Evolutionary conservation across 257 asterid genomes (phyloP).

Genomic region (Lithospermum erythrorhizon): DNA sequence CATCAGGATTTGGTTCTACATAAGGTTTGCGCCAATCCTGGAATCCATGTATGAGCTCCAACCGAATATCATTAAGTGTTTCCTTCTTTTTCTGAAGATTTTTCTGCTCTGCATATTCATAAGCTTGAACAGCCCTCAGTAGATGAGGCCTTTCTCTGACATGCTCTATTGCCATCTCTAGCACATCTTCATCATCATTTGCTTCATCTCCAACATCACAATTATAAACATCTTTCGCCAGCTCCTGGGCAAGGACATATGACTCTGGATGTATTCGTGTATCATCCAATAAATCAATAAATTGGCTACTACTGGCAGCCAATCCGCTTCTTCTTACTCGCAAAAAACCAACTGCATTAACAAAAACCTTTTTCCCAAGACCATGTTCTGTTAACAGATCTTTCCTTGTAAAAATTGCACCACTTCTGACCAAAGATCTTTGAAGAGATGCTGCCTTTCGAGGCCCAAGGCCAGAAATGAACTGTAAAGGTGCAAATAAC

Average conservation of each 20-base stretch:
- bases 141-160: conserved; percentile 8
- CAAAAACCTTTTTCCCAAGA: conserved; percentile 9
- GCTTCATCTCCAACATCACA: neutral
- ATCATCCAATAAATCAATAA: conserved; percentile 9
- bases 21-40: conserved; percentile 2
- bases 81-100: conserved; percentile 3
- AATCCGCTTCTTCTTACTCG: conserved; percentile 10
- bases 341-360: conserved; percentile 10
- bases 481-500: conserved; percentile 57
- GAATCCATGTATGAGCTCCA: conserved; percentile 6
- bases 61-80: conserved; percentile 2
- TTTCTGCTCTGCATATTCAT: conserved; percentile 5
- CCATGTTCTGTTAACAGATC: conserved; percentile 9
- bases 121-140: conserved; percentile 1
- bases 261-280: conserved; percentile 12
- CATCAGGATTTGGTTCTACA: neutral
- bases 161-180: conserved; percentile 9
- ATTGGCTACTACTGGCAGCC: conserved; percentile 10
- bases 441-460: conserved; percentile 9
- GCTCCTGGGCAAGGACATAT: conserved; percentile 8
- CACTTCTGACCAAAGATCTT: conserved; percentile 7
- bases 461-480: conserved; percentile 10
- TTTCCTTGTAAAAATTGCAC: conserved; percentile 11
- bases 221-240: conserved; percentile 8
- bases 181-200: conserved; percentile 8